Percentiles rank a stretch among this genome's conserved stretches.
Conservation (phyloP, 768 basidiomycete species). For the Boletus huronensis region DNA sequence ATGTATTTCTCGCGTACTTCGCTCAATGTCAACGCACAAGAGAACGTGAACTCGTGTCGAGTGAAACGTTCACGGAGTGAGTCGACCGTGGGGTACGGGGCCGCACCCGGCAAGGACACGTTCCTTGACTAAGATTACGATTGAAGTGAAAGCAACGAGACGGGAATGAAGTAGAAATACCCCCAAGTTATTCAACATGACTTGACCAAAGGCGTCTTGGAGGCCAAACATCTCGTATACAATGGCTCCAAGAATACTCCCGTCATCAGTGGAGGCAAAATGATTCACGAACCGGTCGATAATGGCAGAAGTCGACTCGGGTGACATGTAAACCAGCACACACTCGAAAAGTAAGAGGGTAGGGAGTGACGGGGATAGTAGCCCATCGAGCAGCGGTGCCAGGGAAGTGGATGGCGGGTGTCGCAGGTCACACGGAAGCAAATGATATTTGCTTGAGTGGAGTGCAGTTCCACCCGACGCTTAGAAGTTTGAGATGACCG, state of each 20-base stretch:
- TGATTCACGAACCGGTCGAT: conserved; percentile 71
- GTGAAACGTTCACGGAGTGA: conserved; percentile 59
- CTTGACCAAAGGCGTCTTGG: conserved; percentile 79
- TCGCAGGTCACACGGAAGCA: conserved; percentile 79
- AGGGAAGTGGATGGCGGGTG: conserved; percentile 49
- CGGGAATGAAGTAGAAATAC: conserved; percentile 36
- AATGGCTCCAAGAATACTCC: conserved; percentile 45
- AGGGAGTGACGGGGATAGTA: conserved; percentile 60
- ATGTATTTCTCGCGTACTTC: conserved; percentile 42
- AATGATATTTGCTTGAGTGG: conserved; percentile 35
- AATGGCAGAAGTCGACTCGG: conserved; percentile 52
- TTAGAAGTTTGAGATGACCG: conserved; percentile 5
- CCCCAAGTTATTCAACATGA: conserved; percentile 88
- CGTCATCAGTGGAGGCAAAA: conserved; percentile 30
- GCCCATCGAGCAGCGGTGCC: conserved; percentile 27
- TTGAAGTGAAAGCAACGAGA: background rate
- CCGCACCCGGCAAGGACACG: conserved; percentile 70
- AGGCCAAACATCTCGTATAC: conserved; percentile 92
- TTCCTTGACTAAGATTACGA: conserved; percentile 52
- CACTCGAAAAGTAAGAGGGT: conserved; percentile 92
- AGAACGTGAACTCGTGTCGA: conserved; percentile 46
- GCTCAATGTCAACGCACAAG: background rate
- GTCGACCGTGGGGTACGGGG: conserved; percentile 53
- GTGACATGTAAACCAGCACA: conserved; percentile 82
- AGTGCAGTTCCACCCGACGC: conserved; percentile 37